Percentiles rank a stretch among this genome's conserved stretches.
Conservation (phyloP, 1,284 basidiomycete genomes). For the Cerrena zonata region DNA sequence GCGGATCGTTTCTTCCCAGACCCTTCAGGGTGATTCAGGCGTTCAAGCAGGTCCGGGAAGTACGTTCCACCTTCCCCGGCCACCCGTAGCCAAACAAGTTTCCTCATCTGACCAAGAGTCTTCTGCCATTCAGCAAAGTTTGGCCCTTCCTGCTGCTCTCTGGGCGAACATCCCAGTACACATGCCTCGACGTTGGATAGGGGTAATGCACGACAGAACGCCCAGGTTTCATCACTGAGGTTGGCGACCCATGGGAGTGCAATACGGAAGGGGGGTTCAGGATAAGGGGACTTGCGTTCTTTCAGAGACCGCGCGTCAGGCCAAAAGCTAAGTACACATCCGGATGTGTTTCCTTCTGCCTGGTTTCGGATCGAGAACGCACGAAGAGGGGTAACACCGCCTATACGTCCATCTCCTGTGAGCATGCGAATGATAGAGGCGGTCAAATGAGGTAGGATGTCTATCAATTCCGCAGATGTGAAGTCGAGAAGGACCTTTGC, state of each 20-base stretch:
- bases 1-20: too few relatives aligned
- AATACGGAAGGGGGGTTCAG: neutral
- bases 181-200: neutral
- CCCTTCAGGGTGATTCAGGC: too few relatives aligned
- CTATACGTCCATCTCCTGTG: neutral
- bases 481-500: neutral
- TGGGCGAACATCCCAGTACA: neutral
- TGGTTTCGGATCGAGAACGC: neutral
- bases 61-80: too few relatives aligned
- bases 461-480: neutral
- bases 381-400: neutral
- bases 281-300: too few relatives aligned
- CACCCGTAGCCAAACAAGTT: too few relatives aligned
- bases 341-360: neutral
- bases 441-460: neutral
- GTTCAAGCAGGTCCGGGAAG: too few relatives aligned
- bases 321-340: neutral
- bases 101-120: too few relatives aligned
- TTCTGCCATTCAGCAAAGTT: too few relatives aligned
- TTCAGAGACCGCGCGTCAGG: neutral
- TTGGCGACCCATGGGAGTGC: neutral
- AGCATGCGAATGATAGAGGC: neutral
- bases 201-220: neutral
- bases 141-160: neutral
- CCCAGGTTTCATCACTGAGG: neutral